Percentiles rank a stretch among this genome's conserved stretches.
Conservation (phyloP, 306 rosid genomes). For the Cucurbita ficifolia region DNA sequence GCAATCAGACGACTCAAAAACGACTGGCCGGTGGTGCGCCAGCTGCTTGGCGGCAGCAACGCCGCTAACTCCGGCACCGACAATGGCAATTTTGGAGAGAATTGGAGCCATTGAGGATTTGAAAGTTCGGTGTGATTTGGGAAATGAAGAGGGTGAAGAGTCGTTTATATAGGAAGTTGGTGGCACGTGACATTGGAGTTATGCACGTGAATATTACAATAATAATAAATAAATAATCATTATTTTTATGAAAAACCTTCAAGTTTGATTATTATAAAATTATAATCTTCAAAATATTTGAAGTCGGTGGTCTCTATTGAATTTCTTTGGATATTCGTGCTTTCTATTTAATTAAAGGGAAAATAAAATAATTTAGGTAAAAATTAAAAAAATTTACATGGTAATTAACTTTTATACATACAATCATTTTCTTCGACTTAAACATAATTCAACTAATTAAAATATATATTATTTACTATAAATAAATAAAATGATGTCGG, state of each 20-base stretch:
- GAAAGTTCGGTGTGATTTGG: not conserved
- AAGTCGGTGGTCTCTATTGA: not conserved
- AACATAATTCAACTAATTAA: too few species aligned
- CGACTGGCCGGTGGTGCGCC: slow-evolving; percentile 22
- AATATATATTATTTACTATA: too few species aligned
- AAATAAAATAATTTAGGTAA: too few species aligned
- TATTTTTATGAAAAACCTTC: not conserved
- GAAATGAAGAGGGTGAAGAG: not conserved
- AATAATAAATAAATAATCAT: too few species aligned
- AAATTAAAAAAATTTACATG: too few species aligned
- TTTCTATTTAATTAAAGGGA: too few species aligned
- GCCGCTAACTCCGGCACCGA: slow-evolving; percentile 64
- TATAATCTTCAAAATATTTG: not conserved
- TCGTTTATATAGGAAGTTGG: not conserved
- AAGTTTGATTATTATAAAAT: not conserved
- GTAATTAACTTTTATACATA: too few species aligned
- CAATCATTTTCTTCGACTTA: too few species aligned
- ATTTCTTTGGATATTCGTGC: not conserved
- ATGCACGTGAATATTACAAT: not conserved
- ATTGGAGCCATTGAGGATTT: not conserved
- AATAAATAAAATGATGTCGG: too few species aligned
- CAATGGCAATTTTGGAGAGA: slow-evolving; percentile 30
- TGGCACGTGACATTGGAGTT: not conserved
- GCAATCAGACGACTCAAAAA: slow-evolving; percentile 39
- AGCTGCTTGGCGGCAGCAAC: slow-evolving; percentile 57